Conservation (phyloP, 208 protist genomes). For the Trypanosoma theileri region DNA sequence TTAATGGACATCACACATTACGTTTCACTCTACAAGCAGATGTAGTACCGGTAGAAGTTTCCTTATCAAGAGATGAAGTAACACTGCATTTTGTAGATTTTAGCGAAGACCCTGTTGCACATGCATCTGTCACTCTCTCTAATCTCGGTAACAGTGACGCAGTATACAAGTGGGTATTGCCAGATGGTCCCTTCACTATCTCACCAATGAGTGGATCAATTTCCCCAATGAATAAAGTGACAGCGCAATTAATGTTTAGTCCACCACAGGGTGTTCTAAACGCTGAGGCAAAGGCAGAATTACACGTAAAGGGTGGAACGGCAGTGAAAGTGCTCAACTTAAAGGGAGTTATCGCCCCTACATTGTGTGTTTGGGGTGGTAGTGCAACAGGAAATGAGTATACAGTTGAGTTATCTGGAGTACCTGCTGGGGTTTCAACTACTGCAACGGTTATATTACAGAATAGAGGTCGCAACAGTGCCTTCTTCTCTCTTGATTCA, state of each 20-base stretch:
- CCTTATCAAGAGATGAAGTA: slow-evolving; percentile 80
- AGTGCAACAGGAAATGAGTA: slow-evolving; percentile 4
- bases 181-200: slow-evolving; percentile 58
- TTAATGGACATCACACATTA: slow-evolving; percentile 89
- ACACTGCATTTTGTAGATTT: slow-evolving; percentile 74
- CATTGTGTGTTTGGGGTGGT: slow-evolving; percentile 53
- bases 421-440: slow-evolving; percentile 65
- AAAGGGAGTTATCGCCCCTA: slow-evolving; percentile 60
- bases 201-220: slow-evolving; percentile 60
- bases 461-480: slow-evolving; percentile 63
- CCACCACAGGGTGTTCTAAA: slow-evolving; percentile 49
- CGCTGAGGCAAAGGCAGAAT: slow-evolving; percentile 37
- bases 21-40: slow-evolving; percentile 89
- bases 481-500: slow-evolving; percentile 76
- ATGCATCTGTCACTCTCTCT: slow-evolving; percentile 53
- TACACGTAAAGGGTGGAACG: slow-evolving; percentile 80
- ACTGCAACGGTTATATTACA: slow-evolving; percentile 45
- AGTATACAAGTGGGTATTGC: slow-evolving; percentile 67
- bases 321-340: slow-evolving; percentile 58
- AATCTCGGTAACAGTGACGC: slow-evolving; percentile 88
- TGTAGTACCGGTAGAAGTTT: slow-evolving; percentile 90
- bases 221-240: slow-evolving; percentile 56
- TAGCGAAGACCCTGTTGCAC: slow-evolving; percentile 69
- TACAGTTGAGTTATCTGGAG: slow-evolving; percentile 61
- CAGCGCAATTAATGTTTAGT: slow-evolving; percentile 66